Evolutionary conservation across 306 rosid genomes (phyloP).

Genomic region (Corylus heterophylla): DNA sequence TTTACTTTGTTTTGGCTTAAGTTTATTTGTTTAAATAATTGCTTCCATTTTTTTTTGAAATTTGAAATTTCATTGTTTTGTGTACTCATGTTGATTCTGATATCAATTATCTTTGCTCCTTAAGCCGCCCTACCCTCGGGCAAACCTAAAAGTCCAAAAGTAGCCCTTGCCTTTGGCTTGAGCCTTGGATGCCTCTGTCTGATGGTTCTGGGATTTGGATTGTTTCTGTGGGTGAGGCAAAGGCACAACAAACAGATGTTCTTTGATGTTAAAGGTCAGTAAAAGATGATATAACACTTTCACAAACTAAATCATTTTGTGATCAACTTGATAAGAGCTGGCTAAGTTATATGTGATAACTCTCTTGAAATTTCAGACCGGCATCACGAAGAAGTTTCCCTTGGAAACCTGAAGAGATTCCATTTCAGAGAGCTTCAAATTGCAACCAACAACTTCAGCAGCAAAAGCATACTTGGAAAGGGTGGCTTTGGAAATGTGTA

Average conservation of each 20-base stretch:
- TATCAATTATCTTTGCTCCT: slow-evolving; percentile 37
- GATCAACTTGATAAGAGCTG: not conserved
- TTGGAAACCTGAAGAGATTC: slow-evolving; percentile 89
- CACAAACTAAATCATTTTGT: slow-evolving; percentile 14
- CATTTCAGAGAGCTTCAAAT: slow-evolving; percentile 81
- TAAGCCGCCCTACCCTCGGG: slow-evolving; percentile 53
- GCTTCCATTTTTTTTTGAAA: not conserved
- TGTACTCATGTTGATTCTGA: slow-evolving; percentile 32
- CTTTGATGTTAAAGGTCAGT: slow-evolving; percentile 85
- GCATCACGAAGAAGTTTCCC: slow-evolving; percentile 78
- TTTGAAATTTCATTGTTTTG: slow-evolving; percentile 1
- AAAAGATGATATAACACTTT: not conserved
- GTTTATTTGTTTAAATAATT: slow-evolving; percentile 3
- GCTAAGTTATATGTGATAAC: not conserved
- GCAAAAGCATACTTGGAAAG: slow-evolving; percentile 80
- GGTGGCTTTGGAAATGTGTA: slow-evolving; percentile 96
- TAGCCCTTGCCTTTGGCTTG: slow-evolving; percentile 83
- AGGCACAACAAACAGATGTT: slow-evolving; percentile 66
- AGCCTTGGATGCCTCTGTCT: slow-evolving; percentile 88
- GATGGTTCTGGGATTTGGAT: slow-evolving; percentile 69
- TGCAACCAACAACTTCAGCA: slow-evolving; percentile 88
- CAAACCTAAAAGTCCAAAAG: slow-evolving; percentile 61
- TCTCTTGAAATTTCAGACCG: slow-evolving; percentile 46
- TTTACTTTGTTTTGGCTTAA: not conserved
- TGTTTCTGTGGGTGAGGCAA: slow-evolving; percentile 80